Evolutionary conservation across 768 basidiomycete genomes (phyloP).

Genomic region (Chlorophyllum brunneum): DNA sequence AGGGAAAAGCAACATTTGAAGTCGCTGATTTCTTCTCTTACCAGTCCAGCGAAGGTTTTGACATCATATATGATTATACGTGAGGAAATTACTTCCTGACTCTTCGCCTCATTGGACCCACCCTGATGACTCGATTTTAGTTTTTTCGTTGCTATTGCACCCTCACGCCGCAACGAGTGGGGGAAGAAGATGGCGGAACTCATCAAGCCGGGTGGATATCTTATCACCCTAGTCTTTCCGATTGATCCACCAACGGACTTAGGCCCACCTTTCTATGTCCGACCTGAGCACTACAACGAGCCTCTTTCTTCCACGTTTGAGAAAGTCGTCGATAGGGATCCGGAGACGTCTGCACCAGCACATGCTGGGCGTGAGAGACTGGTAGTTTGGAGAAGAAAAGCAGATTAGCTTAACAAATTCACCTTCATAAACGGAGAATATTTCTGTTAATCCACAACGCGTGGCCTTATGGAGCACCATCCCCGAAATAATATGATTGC

Average conservation of each 20-base stretch:
- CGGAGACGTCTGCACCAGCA: conserved; percentile 33
- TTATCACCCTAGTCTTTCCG: conserved; percentile 60
- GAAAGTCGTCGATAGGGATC: conserved; percentile 50
- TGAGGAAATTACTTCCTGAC: conserved; percentile 21
- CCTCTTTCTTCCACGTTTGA: conserved; percentile 47
- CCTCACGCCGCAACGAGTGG: conserved; percentile 49
- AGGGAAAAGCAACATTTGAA: conserved; percentile 34
- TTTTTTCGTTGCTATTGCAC: conserved; percentile 73
- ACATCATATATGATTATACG: conserved; percentile 69
- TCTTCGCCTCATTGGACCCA: background rate
- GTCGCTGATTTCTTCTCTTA: conserved; percentile 54
- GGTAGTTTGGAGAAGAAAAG: conserved; percentile 47
- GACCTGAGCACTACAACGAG: conserved; percentile 51
- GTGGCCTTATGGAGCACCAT: no score
- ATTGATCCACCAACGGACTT: conserved; percentile 36
- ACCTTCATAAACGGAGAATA: no score
- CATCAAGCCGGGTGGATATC: conserved; percentile 57
- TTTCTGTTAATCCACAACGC: no score
- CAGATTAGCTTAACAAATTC: background rate
- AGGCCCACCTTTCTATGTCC: conserved; percentile 64
- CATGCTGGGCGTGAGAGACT: conserved; percentile 50
- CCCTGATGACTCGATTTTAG: conserved; percentile 23
- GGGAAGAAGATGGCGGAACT: conserved; percentile 51
- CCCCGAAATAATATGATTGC: no score
- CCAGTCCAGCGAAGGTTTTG: conserved; percentile 36